phyloP scores from a whole-genome alignment of 2,329 filamentous ascomycete genomes.

The Neonectria ditissima region DNA sequence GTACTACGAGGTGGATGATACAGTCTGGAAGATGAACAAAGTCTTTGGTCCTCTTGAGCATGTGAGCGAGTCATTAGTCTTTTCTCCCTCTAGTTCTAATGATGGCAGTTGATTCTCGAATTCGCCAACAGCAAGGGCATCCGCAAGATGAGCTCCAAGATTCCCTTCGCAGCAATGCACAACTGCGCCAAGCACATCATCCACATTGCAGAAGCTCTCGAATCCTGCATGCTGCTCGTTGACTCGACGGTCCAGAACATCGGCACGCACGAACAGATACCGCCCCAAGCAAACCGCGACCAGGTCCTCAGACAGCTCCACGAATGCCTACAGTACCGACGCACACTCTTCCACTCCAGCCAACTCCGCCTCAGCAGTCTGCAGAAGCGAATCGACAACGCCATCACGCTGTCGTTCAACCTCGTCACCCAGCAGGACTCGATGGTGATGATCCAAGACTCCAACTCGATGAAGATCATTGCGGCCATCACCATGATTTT shows the following conservation, averaged over 20 bases:
- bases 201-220: constrained; percentile 45
- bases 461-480: constrained; percentile 53
- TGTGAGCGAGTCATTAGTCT: constrained; percentile 24
- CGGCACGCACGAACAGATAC: constrained; percentile 19
- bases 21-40: constrained; percentile 47
- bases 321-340: constrained; percentile 47
- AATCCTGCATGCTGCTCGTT: constrained; percentile 43
- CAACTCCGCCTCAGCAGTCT: constrained; percentile 50
- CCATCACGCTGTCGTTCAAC: constrained; percentile 51
- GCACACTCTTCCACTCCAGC: constrained; percentile 51
- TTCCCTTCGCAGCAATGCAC: constrained; percentile 46
- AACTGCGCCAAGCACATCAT: constrained; percentile 48
- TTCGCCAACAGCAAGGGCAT: constrained; percentile 40
- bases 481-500: constrained; percentile 54
- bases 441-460: constrained; percentile 50
- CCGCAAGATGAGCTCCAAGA: constrained; percentile 43
- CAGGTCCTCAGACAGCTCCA: constrained; percentile 42
- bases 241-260: constrained; percentile 37
- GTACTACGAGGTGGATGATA: constrained; percentile 45
- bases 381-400: constrained; percentile 51
- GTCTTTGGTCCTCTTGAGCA: constrained; percentile 47
- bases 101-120: constrained; percentile 41
- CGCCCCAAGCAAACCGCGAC: constrained; percentile 7
- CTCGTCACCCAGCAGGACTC: constrained; percentile 53
- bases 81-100: constrained; percentile 6